Base-by-base conservation (phyloP, 305 asterid species). In the Fraxinus sp. region DNA sequence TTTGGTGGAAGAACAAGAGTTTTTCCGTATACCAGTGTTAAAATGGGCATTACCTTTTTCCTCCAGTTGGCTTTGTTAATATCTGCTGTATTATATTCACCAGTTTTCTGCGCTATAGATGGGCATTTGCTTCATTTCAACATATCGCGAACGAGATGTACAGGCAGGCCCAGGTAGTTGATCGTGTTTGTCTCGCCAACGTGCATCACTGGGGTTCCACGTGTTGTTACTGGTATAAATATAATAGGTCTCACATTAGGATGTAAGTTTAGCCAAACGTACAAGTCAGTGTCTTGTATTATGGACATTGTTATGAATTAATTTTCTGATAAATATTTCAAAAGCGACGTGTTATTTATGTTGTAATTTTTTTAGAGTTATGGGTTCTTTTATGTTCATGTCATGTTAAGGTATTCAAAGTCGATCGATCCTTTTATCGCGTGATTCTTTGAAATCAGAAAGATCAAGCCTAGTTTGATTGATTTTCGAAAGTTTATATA, bases 1-100 rank as follows among this genome's bases (percentile, higher is more conserved):
- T 91, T 75, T 94, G 96, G 97, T 76, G 92, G 90, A 96, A 94
- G 90, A 96, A 87, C 90, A 94, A 96, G 89, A 92, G 98, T 82
- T 90, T 91, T 79, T 91, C 98, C 4, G 90, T 87, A 32, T 88
- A 92, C 14, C 14, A 41, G 52, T 41, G 14, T 41, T 41, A 41
- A 41, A 41, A 9, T 41, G 52, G 52, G 52, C 52, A 41, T 39
- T 8, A 39, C 46, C 13, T 7, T 39, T 39, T 36, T 39, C 2
- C 46, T 39, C 46, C 59, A 74, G 49, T 73, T 75, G 72, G 78
- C 74, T 78, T 68, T 80, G 89, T 84, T 76, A 81, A 87, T 80
- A 13, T 71, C 46, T 64, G 73, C 37, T 83, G 71, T 26, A 3
- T 9, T 41, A 9, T 9, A n/a, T 52, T 52, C 6, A 36, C 39